phyloP scores from a whole-genome alignment of 2,329 filamentous ascomycete genomes.

The Sphaerulina populicola region DNA sequence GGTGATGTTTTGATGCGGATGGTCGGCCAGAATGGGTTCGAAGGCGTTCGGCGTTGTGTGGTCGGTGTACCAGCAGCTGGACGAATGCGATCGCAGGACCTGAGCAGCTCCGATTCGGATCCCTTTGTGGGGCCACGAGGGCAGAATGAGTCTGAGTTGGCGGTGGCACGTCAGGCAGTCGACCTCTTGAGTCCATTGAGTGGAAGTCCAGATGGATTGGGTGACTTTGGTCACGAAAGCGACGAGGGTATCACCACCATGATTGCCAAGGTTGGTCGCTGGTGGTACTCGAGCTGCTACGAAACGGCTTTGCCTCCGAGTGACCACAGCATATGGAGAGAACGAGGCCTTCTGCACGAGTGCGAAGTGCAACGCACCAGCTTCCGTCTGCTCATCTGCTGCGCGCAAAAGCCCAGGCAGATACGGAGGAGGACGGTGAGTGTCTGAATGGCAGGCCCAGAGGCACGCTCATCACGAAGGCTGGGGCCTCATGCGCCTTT shows the following conservation, averaged over 20 bases:
- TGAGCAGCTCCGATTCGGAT: constrained; percentile 25
- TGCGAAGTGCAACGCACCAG: constrained; percentile 81
- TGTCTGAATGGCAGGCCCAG: constrained; percentile 31
- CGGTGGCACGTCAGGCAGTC: neutral
- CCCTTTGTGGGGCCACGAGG: constrained; percentile 14
- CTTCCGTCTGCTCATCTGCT: constrained; percentile 83
- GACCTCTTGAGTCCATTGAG: neutral
- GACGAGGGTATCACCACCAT: constrained; percentile 87
- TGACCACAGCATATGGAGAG: constrained; percentile 66
- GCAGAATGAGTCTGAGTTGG: constrained; percentile 5
- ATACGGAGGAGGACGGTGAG: constrained; percentile 43
- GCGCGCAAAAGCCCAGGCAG: constrained; percentile 66
- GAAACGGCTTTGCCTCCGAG: constrained; percentile 49
- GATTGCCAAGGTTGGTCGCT: constrained; percentile 81
- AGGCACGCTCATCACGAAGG: constrained; percentile 5
- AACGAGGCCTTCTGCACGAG: constrained; percentile 66
- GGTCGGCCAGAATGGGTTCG: constrained; percentile 61
- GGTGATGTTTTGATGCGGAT: constrained; percentile 54
- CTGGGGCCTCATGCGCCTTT: constrained; percentile 18
- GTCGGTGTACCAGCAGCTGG: constrained; percentile 66
- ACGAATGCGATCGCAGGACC: constrained; percentile 35
- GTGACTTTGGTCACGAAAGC: constrained; percentile 35
- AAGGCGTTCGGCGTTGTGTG: constrained; percentile 64
- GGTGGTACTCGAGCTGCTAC: constrained; percentile 95
- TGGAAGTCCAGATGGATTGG: neutral